phyloP scores from a whole-genome alignment of 345 rosid species.

The Pelargonium nanum region DNA sequence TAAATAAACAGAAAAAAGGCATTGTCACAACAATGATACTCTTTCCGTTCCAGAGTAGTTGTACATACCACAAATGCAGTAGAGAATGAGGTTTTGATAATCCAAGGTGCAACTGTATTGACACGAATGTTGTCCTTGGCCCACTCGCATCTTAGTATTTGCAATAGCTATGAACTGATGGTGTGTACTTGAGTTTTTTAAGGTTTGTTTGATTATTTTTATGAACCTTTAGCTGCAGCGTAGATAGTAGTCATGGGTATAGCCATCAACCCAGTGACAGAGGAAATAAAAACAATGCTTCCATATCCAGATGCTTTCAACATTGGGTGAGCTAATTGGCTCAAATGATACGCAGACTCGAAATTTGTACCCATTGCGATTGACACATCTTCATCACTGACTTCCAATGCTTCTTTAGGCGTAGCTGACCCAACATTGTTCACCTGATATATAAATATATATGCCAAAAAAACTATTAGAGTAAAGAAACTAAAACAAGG shows the following conservation, averaged over 20 bases:
- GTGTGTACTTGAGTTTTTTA: no score
- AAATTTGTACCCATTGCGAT: conserved; percentile 33
- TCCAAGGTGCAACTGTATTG: conserved; percentile 29
- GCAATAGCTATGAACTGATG: not conserved
- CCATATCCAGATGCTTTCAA: conserved; percentile 44
- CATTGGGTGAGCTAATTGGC: conserved; percentile 46
- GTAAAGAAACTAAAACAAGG: no score
- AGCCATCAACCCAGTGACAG: conserved; percentile 23
- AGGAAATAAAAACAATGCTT: conserved; percentile 43
- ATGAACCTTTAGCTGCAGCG: conserved; percentile 29
- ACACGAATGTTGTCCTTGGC: conserved; percentile 28
- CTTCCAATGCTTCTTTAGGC: conserved; percentile 4
- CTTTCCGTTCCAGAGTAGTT: not conserved
- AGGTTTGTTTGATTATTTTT: no score
- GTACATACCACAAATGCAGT: no score
- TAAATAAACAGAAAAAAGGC: not conserved
- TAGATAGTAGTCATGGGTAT: conserved; percentile 15
- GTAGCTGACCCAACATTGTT: conserved; percentile 21
- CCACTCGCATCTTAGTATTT: conserved; percentile 16
- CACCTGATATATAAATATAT: conserved; percentile 26
- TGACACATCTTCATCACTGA: conserved; percentile 28
- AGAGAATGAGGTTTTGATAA: conserved; percentile 15
- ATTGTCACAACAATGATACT: no score
- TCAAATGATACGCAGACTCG: conserved; percentile 45
- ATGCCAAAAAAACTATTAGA: no score